Evolutionary conservation across 2,329 filamentous ascomycete species (phyloP).

Genomic region (Aspergillus niger): DNA sequence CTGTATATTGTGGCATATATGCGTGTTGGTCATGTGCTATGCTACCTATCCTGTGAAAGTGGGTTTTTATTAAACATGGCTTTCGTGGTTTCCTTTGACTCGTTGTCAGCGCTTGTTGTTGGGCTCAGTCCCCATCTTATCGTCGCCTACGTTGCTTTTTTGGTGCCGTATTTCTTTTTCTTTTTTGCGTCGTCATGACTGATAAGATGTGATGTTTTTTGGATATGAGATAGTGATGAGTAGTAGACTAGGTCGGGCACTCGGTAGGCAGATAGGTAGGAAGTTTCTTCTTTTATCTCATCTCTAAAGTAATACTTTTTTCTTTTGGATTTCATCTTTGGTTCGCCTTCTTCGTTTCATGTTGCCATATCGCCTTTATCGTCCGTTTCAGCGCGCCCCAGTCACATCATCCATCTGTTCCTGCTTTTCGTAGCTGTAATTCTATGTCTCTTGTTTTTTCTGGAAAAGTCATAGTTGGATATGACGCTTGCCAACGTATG

Average conservation of each 20-base stretch:
- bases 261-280: neutral
- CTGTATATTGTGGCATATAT: neutral
- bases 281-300: neutral
- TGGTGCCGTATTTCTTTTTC: neutral
- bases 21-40: neutral
- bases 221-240: slow-evolving; percentile 1
- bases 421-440: no score
- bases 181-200: neutral
- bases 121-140: no score
- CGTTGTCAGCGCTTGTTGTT: neutral
- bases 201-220: neutral
- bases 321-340: no score
- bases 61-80: no score
- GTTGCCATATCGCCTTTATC: no score
- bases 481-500: no score
- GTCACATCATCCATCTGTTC: no score
- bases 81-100: neutral
- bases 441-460: no score
- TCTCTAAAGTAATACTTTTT: neutral
- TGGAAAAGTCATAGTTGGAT: no score
- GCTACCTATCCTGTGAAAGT: neutral
- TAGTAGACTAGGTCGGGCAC: neutral
- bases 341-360: no score
- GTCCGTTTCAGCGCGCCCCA: no score
- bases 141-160: neutral